Evolutionary conservation across 192 early-diverging fungal species (phyloP).

Genomic region (Linnemannia elongata): DNA sequence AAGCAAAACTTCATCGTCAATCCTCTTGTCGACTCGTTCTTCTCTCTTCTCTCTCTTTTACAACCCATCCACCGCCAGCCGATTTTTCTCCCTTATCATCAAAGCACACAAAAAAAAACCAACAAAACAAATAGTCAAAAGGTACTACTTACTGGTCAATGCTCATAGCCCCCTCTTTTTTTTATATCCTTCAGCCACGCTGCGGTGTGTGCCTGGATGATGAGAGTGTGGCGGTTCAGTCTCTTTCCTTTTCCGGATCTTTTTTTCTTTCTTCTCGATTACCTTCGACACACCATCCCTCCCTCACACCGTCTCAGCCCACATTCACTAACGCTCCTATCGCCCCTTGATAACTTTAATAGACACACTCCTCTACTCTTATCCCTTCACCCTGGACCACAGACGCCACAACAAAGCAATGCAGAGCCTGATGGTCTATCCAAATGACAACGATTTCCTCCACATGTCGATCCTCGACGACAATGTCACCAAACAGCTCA

Average conservation of each 20-base stretch:
- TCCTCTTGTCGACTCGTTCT: background rate
- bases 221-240: background rate
- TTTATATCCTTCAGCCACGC: background rate
- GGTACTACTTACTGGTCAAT: background rate
- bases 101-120: slow-evolving; percentile 13
- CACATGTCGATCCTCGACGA: slow-evolving; percentile 31
- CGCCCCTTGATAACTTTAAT: background rate
- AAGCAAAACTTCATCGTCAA: background rate
- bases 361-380: background rate
- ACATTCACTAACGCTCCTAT: background rate
- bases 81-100: background rate
- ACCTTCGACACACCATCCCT: background rate
- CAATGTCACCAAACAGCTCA: slow-evolving; percentile 34
- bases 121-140: slow-evolving; percentile 2
- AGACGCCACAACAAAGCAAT: slow-evolving; percentile 31
- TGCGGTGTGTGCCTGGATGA: background rate
- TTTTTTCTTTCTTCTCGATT: background rate
- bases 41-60: background rate
- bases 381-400: background rate
- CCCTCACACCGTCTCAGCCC: background rate
- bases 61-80: background rate
- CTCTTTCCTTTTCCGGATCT: slow-evolving; percentile 13
- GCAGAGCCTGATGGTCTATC: slow-evolving; percentile 51
- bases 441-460: slow-evolving; percentile 44
- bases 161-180: slow-evolving; percentile 4